Conservation (phyloP, 345 rosid species). For the Erodium maritimum region DNA sequence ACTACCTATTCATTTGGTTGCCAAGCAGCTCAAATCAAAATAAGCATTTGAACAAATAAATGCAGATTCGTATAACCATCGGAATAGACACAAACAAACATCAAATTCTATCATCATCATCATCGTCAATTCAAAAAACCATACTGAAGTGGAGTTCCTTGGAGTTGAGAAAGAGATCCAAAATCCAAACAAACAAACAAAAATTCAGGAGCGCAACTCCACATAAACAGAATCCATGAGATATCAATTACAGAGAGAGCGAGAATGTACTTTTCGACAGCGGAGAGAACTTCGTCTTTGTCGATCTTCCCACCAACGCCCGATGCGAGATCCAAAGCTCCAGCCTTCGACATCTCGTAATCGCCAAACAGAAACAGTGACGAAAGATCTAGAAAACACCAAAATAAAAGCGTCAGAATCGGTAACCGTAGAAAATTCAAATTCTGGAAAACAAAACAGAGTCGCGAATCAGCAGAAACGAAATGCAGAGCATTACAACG, state of each 20-base stretch:
- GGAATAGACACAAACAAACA: too few relatives aligned
- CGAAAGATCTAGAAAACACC: constrained; percentile 11
- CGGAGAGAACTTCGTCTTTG: constrained; percentile 62
- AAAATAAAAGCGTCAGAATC: background rate
- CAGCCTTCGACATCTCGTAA: constrained; percentile 40
- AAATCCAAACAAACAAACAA: background rate
- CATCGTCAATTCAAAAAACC: too few relatives aligned
- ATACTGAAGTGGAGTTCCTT: too few relatives aligned
- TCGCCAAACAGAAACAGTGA: background rate
- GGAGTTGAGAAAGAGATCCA: background rate
- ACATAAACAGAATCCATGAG: background rate
- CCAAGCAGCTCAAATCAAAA: background rate
- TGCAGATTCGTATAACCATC: too few relatives aligned
- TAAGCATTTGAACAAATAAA: background rate
- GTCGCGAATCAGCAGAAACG: background rate
- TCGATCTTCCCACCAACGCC: constrained; percentile 86
- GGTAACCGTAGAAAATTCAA: background rate
- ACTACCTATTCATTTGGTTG: background rate
- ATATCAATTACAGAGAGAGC: background rate
- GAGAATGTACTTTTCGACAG: constrained; percentile 59
- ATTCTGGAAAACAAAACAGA: background rate
- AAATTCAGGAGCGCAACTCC: background rate
- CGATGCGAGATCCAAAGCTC: constrained; percentile 81
- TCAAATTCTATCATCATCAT: too few relatives aligned
- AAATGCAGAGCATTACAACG: background rate